Evolutionary conservation across 768 basidiomycete genomes (phyloP), one percentile per base, ranked within the genome.

Genomic region (Lactarius hatsudake): DNA sequence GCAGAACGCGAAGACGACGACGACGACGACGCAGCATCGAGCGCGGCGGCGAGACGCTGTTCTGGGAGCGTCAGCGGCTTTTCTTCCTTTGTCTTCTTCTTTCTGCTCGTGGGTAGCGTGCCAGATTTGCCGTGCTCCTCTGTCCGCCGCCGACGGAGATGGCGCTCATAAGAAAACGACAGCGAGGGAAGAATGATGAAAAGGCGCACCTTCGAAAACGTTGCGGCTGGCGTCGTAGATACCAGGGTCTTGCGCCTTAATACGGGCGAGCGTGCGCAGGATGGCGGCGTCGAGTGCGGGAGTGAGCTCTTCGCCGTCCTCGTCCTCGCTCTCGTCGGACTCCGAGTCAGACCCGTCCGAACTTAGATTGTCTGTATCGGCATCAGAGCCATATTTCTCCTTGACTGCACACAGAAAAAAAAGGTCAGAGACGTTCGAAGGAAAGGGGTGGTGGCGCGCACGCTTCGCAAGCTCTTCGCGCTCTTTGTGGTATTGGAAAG

Each of bases 231-330:
- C 75, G 66, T 92, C 82, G 73, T 99, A 98, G 36, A 99, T 96
- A 0, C 80, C 83, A 0, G 95, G 94, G 74, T 96, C 93, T 71
- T 84, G 90, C 62, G 83, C 82, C 75, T 86, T 86, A 63, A 98
- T 97, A 71, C 88, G 84, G 0, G 89, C 92, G 10, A 99, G 81
- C 1, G 94, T 98, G 58, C 94, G 82, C 48, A 98, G 82, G 72
- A 98, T 97, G 23, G 97, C 97, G 54, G 88, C 97, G 73, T 98
- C 96, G 59, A 98, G 86, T 0, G 88, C 89, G 5, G 95, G 94
- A 0, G 96, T 98, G 60, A 98, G 84, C 75, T 98, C 93, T 71
- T 94, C 93, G 17, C 95, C 97, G 65, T 96, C 91, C 73, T 95
- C 92, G 75, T 98, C 96, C 74, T 98, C 96, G 2, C 86, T 86